These are phyloP conservation scores for Mycena citricolor DNA, from an alignment of 1,284 basidiomycete genomes.

Conservation along the genomic window DNA sequence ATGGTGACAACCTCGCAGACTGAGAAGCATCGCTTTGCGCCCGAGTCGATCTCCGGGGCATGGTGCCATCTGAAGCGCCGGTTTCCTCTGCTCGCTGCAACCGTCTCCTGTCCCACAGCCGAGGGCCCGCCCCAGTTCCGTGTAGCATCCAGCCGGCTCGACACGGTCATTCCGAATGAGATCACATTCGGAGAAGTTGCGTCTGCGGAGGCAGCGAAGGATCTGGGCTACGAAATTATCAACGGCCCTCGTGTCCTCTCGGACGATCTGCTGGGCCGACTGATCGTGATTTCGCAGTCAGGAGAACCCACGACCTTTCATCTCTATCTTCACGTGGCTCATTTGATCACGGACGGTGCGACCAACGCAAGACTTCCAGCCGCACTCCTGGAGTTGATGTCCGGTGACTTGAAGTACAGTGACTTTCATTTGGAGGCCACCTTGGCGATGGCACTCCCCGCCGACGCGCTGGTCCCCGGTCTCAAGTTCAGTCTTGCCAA, in stretches of 20 bases:
- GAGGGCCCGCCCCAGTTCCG: slow-evolving; percentile 36
- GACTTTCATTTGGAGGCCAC: slow-evolving; percentile 36
- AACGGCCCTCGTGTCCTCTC: slow-evolving; percentile 38
- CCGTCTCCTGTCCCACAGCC: slow-evolving; percentile 35
- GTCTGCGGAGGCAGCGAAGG: slow-evolving; percentile 33
- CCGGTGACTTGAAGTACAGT: slow-evolving; percentile 28
- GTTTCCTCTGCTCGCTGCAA: slow-evolving; percentile 48
- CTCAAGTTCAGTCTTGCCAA: slow-evolving; percentile 33
- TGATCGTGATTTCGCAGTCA: slow-evolving; percentile 37
- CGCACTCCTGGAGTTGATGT: slow-evolving; percentile 47
- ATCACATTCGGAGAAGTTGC: slow-evolving; percentile 32
- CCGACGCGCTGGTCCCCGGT: slow-evolving; percentile 37
- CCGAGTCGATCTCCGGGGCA: slow-evolving; percentile 35
- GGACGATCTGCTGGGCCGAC: slow-evolving; percentile 36
- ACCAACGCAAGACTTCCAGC: slow-evolving; percentile 42
- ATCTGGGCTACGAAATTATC: slow-evolving; percentile 33
- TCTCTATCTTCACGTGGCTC: slow-evolving; percentile 43
- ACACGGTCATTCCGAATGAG: slow-evolving; percentile 34
- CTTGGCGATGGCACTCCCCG: slow-evolving; percentile 41
- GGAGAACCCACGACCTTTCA: slow-evolving; percentile 37
- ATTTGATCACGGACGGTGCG: slow-evolving; percentile 51
- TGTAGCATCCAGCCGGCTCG: slow-evolving; percentile 36
- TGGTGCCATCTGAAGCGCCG: slow-evolving; percentile 46
- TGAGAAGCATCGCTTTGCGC: slow-evolving; percentile 21
- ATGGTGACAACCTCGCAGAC: slow-evolving; percentile 31